Evolutionary conservation across 148 eudicot genomes (phyloP), one percentile per base, ranked within the genome.

Genomic region (Arbutus unedo): DNA sequence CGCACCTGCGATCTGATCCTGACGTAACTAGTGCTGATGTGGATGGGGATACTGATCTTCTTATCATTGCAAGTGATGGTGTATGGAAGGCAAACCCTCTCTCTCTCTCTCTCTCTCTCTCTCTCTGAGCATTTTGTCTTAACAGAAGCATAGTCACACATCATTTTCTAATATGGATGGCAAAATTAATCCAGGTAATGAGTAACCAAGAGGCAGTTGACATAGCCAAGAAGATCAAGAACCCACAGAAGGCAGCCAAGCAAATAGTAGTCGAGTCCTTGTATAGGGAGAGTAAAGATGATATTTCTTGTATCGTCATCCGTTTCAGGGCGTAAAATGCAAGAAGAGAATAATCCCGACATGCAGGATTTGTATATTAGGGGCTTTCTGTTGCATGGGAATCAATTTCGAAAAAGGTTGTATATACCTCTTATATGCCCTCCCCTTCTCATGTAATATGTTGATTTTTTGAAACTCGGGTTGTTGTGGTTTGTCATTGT

Each of bases 11-110:
- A 19, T 92, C 91, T 76, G 95, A 92, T 83, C 95, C 95, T 47
- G 95, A 92, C 83, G 70, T 89, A 76, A 89, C 78, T 57, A 4
- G 18, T 64, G 87, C 87, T 43, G 89, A 90, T 79, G 83, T 91
- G 55, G 80, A 75, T 51, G 82, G 80, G 14, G 91, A 90, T 50
- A 91, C 93, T 0, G 95, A 92, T 78, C 79, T 92, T 81, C 76
- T 92, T 79, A 92, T 92, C 78, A 87, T 92, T 83, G 95, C 95
- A 60, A 92, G 95, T 59, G 95, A 92, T 79, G 95, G 95, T 76
- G 74, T 92, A 43, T 92, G 95, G 95, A 92, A 92, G 93, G 95
- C 88, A 85, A 68, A 56, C n/a, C 23, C 51, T 6, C 55, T 48
- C 84, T 70, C 77, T n/a, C 76, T 23, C 73, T 72, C 81, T 78